Percentiles rank a stretch among this genome's conserved stretches.
These are phyloP conservation scores for Neopestalotiopsis clavispora DNA, from an alignment of 2,329 filamentous ascomycete genomes.

Conservation along the genomic window DNA sequence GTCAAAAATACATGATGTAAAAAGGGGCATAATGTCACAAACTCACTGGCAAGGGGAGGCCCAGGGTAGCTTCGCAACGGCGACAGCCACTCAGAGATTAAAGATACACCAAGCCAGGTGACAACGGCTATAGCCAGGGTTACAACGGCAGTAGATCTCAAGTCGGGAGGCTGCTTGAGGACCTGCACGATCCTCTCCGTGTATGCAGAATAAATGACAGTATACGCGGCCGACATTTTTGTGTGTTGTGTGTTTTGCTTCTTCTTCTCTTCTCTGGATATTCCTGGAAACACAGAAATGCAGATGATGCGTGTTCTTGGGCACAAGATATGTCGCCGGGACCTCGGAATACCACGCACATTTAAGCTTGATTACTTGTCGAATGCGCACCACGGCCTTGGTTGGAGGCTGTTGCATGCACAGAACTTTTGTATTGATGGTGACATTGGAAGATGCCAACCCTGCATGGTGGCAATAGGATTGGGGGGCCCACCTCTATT, in stretches of 20 bases:
- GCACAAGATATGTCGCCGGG: neutral
- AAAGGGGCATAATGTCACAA: neutral
- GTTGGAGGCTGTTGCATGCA: neutral
- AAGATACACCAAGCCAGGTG: neutral
- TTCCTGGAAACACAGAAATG: neutral
- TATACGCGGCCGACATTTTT: neutral
- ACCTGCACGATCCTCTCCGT: constrained; percentile 2
- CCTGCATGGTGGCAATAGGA: neutral
- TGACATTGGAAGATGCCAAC: neutral
- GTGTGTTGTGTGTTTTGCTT: neutral
- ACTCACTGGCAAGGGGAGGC: constrained; percentile 17
- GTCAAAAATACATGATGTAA: neutral
- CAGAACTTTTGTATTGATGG: neutral
- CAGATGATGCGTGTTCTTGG: neutral
- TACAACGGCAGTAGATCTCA: neutral
- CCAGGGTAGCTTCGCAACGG: constrained; percentile 15
- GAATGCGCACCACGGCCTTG: neutral
- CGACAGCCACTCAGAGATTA: constrained; percentile 6
- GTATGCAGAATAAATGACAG: neutral
- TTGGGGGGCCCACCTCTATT: neutral
- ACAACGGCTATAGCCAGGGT: neutral
- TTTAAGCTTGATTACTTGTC: constrained; percentile 3
- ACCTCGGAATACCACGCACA: neutral
- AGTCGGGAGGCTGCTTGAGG: constrained; percentile 11
- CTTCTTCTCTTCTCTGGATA: neutral